Conservation (phyloP, 352 stramenopile genomes). For the Achlya hypogyna region DNA sequence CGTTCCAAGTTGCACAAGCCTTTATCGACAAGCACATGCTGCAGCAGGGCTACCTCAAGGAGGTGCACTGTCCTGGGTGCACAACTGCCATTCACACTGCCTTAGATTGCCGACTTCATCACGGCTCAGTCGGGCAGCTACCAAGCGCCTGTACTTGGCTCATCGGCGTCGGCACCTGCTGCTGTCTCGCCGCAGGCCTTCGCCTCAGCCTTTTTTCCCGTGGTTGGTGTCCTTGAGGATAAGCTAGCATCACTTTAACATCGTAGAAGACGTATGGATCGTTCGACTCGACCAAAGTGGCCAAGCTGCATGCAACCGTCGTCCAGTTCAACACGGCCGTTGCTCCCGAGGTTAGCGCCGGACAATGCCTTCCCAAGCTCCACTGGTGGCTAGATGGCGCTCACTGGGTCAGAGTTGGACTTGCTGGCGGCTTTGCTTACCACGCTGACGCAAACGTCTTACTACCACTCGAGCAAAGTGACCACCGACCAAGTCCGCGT, state of each 20-base stretch:
- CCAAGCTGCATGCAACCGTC: constrained; percentile 88
- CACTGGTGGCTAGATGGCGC: constrained; percentile 2
- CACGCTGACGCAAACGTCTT: constrained; percentile 70
- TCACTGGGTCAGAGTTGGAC: constrained; percentile 44
- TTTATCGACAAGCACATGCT: constrained; percentile 97
- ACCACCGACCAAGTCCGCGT: constrained; percentile 42
- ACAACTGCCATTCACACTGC: neutral
- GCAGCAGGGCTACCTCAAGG: constrained; percentile 85
- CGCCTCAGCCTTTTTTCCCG: constrained; percentile 61
- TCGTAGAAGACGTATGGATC: constrained; percentile 79
- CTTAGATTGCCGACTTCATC: constrained; percentile 95
- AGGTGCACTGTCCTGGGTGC: constrained; percentile 19
- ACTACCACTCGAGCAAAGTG: constrained; percentile 90
- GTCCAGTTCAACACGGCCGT: constrained; percentile 83
- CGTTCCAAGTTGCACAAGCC: constrained; percentile 90
- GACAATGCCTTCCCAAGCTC: constrained; percentile 8
- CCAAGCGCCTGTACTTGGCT: constrained; percentile 50
- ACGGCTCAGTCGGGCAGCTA: constrained; percentile 83
- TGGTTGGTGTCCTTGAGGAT: neutral
- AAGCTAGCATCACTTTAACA: constrained; percentile 24
- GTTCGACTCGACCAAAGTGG: constrained; percentile 89
- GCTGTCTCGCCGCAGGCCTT: constrained; percentile 12
- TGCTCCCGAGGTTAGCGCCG: constrained; percentile 26
- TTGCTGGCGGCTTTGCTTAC: constrained; percentile 46
- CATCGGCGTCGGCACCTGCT: neutral